phyloP scores from a whole-genome alignment of 2,329 filamentous ascomycete genomes.

The Aspergillus floridensis region DNA sequence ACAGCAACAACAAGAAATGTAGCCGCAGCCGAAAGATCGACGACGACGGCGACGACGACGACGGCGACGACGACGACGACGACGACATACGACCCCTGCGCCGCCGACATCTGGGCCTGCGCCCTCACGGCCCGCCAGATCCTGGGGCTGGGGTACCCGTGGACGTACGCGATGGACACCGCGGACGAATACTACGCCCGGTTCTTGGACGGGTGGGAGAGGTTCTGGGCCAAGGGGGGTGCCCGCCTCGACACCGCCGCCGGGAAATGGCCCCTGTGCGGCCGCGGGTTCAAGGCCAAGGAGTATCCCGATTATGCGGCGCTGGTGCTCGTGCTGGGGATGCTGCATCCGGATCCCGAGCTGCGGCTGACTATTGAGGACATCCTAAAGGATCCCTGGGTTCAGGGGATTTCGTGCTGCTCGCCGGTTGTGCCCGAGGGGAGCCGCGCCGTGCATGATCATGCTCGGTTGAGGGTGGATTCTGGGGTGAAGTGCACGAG shows the following conservation, averaged over 20 bases:
- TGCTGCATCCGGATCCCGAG: conserved; percentile 76
- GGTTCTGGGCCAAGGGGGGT: not conserved
- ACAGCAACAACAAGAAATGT: too few relatives aligned
- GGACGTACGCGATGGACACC: not conserved
- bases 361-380: conserved; percentile 69
- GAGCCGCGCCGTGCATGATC: not conserved
- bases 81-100: conserved; percentile 73
- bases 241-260: not conserved
- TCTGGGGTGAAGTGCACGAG: too few relatives aligned
- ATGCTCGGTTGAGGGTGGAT: not conserved
- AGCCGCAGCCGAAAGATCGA: conserved; percentile 44
- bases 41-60: too few relatives aligned
- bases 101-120: conserved; percentile 81
- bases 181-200: not conserved
- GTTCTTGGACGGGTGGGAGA: not conserved
- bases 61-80: too few relatives aligned
- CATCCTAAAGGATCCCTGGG: conserved; percentile 67
- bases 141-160: conserved; percentile 32
- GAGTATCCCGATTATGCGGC: not conserved
- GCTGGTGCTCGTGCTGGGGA: conserved; percentile 61
- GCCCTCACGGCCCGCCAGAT: conserved; percentile 80
- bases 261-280: not conserved
- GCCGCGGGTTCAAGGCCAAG: not conserved
- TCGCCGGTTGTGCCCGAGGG: conserved; percentile 40
- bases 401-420: conserved; percentile 76